Evolutionary conservation across 2,329 filamentous ascomycete species (phyloP).

Genomic region (Fulvia fulva): DNA sequence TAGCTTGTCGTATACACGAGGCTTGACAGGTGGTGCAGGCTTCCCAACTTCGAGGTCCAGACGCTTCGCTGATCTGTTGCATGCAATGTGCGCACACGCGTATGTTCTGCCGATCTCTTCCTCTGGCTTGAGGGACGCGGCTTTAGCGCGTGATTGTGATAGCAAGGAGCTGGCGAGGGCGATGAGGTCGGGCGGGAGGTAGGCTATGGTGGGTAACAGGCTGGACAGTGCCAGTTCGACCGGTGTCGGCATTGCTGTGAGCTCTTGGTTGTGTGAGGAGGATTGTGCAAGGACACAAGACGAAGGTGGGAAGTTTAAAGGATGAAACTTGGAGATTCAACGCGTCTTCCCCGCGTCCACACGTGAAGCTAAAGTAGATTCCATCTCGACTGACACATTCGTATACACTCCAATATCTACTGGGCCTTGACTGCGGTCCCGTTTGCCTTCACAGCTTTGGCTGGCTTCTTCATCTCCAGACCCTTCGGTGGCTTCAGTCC

Average conservation of each 20-base stretch:
- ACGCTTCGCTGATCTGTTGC: slow-evolving; percentile 73
- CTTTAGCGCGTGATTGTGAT: slow-evolving; percentile 73
- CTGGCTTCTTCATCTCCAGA: slow-evolving; percentile 18
- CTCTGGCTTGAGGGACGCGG: slow-evolving; percentile 72
- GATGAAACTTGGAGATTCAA: slow-evolving; percentile 2
- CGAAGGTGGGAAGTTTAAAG: background rate
- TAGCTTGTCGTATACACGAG: slow-evolving; percentile 77
- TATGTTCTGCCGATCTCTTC: slow-evolving; percentile 85
- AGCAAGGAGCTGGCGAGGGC: slow-evolving; percentile 70
- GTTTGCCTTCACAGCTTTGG: slow-evolving; percentile 11
- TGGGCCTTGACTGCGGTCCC: slow-evolving; percentile 14
- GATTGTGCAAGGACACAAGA: background rate
- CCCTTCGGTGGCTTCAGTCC: slow-evolving; percentile 61
- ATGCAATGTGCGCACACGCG: slow-evolving; percentile 84
- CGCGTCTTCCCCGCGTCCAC: background rate
- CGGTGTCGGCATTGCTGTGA: slow-evolving; percentile 62
- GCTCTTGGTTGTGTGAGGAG: background rate
- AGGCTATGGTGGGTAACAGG: slow-evolving; percentile 68
- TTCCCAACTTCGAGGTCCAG: slow-evolving; percentile 75
- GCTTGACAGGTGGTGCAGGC: slow-evolving; percentile 71
- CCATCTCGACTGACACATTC: too few species aligned
- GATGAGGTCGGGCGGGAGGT: slow-evolving; percentile 65
- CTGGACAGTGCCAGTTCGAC: slow-evolving; percentile 70
- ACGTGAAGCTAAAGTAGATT: background rate
- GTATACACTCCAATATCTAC: slow-evolving; percentile 5